Conservation (phyloP, 2,329 filamentous ascomycete genomes). For the Sporothrix inflata region DNA sequence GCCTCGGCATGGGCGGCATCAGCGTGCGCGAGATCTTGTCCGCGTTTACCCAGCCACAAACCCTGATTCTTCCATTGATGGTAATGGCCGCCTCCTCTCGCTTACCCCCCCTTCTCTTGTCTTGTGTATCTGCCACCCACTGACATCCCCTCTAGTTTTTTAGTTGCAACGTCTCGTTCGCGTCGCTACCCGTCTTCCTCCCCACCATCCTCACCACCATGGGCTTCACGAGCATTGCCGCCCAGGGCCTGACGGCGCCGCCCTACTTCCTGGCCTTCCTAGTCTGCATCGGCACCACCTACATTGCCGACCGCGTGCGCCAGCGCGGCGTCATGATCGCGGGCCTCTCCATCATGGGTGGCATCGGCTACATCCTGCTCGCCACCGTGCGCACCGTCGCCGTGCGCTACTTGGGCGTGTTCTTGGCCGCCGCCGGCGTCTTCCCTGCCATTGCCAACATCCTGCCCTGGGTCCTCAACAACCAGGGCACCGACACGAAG, state of each 20-base stretch:
- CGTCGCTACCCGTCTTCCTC: conserved; percentile 61
- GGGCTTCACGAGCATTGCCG: conserved; percentile 67
- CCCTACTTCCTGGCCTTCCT: conserved; percentile 72
- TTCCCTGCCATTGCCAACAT: conserved; percentile 72
- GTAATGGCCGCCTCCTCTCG: not conserved
- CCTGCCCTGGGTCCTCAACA: conserved; percentile 71
- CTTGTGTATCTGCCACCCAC: too few relatives aligned
- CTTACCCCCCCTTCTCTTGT: conserved; percentile 39
- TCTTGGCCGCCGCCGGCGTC: conserved; percentile 50
- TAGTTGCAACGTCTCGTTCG: conserved; percentile 44
- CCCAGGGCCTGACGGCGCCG: conserved; percentile 73
- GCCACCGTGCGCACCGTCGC: conserved; percentile 54
- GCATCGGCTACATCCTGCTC: conserved; percentile 66
- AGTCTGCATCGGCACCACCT: conserved; percentile 63
- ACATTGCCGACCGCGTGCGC: conserved; percentile 65
- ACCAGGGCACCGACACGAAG: conserved; percentile 69
- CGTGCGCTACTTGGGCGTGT: conserved; percentile 53
- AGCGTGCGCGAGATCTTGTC: conserved; percentile 52
- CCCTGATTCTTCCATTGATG: conserved; percentile 50
- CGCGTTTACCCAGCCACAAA: conserved; percentile 53
- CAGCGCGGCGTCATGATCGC: conserved; percentile 66
- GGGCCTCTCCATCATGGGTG: conserved; percentile 58
- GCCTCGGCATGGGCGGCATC: conserved; percentile 47
- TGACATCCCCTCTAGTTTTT: conserved; percentile 37
- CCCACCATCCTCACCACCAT: conserved; percentile 67